Conservation (phyloP, 176 grass and related monocot species). For the Musa beccarii region DNA sequence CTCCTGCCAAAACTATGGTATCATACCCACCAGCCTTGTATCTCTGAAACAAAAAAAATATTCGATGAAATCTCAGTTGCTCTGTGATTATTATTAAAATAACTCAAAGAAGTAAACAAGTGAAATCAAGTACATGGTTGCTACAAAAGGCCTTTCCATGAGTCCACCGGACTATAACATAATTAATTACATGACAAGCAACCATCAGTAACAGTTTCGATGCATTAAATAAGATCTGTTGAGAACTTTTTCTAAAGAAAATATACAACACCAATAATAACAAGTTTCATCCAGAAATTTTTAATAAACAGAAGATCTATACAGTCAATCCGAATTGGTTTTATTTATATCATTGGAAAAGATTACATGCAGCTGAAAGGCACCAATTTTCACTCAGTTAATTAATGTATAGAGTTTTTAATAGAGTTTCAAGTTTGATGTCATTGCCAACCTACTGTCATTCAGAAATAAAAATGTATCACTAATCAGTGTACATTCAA, state of each 20-base stretch:
- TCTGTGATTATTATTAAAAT: background rate
- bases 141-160: background rate
- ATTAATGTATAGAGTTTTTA: background rate
- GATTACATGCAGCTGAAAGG: background rate
- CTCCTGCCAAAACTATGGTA: slow-evolving; percentile 82
- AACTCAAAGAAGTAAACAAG: background rate
- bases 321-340: background rate
- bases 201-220: background rate
- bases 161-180: background rate
- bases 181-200: background rate
- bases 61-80: background rate
- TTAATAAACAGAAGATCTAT: too few relatives aligned
- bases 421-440: background rate
- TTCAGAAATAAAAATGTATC: background rate
- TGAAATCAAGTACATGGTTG: background rate
- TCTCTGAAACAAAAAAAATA: slow-evolving; percentile 35
- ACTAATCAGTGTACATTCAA: background rate
- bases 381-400: background rate
- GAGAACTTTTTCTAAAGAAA: background rate
- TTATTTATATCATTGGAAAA: background rate
- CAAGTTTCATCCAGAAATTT: background rate
- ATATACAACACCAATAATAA: background rate
- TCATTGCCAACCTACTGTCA: background rate
- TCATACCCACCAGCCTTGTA: slow-evolving; percentile 73
- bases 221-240: background rate